Conservation (phyloP, 192 early-diverging fungal species). For the Coemansia sp. region DNA sequence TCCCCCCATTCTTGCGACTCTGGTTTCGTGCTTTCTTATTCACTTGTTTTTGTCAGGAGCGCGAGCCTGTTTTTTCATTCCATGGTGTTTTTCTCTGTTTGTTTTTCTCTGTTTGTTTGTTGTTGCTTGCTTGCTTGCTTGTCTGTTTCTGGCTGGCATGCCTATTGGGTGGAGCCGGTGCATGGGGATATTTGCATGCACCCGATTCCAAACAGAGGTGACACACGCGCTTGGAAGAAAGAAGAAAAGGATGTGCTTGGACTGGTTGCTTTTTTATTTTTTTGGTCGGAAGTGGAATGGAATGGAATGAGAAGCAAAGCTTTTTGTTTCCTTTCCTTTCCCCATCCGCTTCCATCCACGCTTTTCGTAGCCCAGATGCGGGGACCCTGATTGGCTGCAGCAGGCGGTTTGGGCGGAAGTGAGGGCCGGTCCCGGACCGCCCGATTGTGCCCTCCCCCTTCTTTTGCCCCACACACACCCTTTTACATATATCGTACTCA, state of each 20-base stretch:
- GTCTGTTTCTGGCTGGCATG: no score
- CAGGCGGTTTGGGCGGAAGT: background rate
- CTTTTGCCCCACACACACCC: background rate
- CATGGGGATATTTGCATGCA: no score
- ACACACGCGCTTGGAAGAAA: background rate
- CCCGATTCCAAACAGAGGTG: background rate
- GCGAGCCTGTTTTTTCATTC: background rate
- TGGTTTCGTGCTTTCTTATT: background rate
- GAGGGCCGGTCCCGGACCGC: conserved; percentile 4
- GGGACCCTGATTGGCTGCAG: conserved; percentile 1
- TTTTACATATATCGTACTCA: no score
- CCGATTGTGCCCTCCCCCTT: background rate
- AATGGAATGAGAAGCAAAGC: no score
- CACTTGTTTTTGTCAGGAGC: background rate
- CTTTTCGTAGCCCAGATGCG: background rate
- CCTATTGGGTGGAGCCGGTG: no score
- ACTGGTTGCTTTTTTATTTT: no score
- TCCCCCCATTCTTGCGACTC: background rate
- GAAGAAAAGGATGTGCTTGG: background rate
- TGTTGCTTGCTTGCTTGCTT: background rate
- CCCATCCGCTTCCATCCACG: background rate
- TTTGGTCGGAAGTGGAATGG: background rate
- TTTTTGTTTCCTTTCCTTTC: no score
- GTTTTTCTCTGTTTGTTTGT: background rate
- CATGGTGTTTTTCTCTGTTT: background rate